phyloP scores from a whole-genome alignment of 495 filamentous ascomycete genomes.

The Darksidea phi region DNA sequence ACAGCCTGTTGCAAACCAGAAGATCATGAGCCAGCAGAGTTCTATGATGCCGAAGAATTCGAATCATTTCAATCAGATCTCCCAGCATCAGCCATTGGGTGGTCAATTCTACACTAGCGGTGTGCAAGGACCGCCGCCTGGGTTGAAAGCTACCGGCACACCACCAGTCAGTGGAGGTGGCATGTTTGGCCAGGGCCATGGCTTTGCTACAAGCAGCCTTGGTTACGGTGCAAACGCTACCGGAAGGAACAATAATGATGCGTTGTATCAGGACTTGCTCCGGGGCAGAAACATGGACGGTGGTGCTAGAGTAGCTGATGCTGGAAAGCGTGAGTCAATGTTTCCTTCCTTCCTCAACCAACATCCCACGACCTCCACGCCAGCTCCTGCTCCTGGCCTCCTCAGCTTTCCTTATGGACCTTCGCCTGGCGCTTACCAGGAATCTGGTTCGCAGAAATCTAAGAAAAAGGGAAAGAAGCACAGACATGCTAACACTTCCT shows the following conservation, averaged over 20 bases:
- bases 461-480: slow-evolving; percentile 99
- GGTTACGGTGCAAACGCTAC: slow-evolving; percentile 64
- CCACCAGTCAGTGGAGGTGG: slow-evolving; percentile 77
- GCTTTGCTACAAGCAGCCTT: slow-evolving; percentile 66
- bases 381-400: slow-evolving; percentile 84
- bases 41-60: slow-evolving; percentile 71
- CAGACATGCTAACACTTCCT: slow-evolving; percentile 99
- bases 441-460: slow-evolving; percentile 83
- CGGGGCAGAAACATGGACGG: slow-evolving; percentile 55
- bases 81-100: slow-evolving; percentile 56
- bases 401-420: slow-evolving; percentile 84
- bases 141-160: slow-evolving; percentile 89
- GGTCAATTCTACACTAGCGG: slow-evolving; percentile 63
- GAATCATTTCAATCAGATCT: slow-evolving; percentile 51
- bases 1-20: slow-evolving; percentile 78
- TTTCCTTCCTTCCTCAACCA: slow-evolving; percentile 82
- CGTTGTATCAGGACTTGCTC: slow-evolving; percentile 77
- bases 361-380: slow-evolving; percentile 74
- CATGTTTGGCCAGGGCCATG: slow-evolving; percentile 74
- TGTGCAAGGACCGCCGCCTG: slow-evolving; percentile 90
- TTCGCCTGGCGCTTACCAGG: slow-evolving; percentile 78
- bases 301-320: slow-evolving; percentile 66
- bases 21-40: slow-evolving; percentile 84
- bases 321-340: slow-evolving; percentile 90
- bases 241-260: slow-evolving; percentile 70